These are phyloP conservation scores for Trichoderma aggressivum DNA, from an alignment of 2,329 filamentous ascomycete species.

Conservation along the genomic window DNA sequence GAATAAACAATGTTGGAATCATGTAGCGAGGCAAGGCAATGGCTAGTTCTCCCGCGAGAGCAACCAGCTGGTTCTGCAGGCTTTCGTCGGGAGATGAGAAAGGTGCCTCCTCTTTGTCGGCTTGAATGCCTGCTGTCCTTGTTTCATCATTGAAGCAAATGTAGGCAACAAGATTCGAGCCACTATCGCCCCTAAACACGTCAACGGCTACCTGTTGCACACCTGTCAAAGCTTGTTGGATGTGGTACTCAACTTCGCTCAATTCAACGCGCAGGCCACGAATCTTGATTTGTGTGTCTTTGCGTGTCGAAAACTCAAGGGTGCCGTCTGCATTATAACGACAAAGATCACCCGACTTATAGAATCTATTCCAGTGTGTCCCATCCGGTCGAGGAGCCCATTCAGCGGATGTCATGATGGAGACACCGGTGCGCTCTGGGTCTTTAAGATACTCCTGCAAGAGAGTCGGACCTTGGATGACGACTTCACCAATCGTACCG, in stretches of 20 bases:
- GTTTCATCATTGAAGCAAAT: background rate
- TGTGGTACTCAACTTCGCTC: constrained; percentile 22
- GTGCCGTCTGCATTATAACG: constrained; percentile 37
- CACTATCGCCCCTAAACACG: background rate
- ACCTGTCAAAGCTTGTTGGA: background rate
- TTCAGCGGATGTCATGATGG: constrained; percentile 33
- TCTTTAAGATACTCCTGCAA: constrained; percentile 48
- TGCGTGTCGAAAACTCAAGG: constrained; percentile 46
- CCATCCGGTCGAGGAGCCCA: background rate
- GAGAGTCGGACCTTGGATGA: constrained; percentile 43
- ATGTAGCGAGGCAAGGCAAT: constrained; percentile 21
- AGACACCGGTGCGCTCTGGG: constrained; percentile 38
- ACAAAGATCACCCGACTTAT: constrained; percentile 46
- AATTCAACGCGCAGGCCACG: constrained; percentile 53
- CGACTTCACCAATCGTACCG: constrained; percentile 30
- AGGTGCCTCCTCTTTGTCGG: background rate
- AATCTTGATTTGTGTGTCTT: constrained; percentile 55
- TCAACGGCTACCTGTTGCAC: constrained; percentile 12
- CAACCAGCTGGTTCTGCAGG: constrained; percentile 14
- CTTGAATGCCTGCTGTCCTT: background rate
- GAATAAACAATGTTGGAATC: constrained; percentile 23
- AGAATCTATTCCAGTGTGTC: constrained; percentile 27
- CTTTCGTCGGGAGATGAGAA: constrained; percentile 15
- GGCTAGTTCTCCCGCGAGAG: background rate
- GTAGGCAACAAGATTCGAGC: background rate